These are phyloP conservation scores for Pythium chondricola DNA, from an alignment of 352 stramenopile species.

Conservation along the genomic window DNA sequence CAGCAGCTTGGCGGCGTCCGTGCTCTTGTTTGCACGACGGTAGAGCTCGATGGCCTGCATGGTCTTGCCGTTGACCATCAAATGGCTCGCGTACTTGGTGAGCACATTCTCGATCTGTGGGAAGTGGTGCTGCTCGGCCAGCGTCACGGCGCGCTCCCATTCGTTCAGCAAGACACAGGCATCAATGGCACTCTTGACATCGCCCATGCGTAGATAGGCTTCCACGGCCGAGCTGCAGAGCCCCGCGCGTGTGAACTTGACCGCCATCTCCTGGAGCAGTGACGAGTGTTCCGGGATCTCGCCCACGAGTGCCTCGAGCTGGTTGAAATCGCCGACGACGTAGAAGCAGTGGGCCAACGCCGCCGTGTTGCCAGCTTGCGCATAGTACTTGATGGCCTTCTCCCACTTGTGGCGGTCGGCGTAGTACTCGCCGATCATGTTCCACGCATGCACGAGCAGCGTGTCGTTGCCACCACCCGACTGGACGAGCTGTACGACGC, in stretches of 20 bases:
- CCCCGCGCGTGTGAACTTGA: constrained; percentile 85
- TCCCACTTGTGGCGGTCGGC: constrained; percentile 88
- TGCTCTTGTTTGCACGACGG: constrained; percentile 88
- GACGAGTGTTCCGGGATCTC: constrained; percentile 77
- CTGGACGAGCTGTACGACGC: constrained; percentile 84
- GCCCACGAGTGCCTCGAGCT: constrained; percentile 79
- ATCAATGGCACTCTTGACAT: constrained; percentile 91
- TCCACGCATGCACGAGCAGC: constrained; percentile 75
- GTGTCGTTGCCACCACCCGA: constrained; percentile 75
- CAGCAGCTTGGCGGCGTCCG: constrained; percentile 88
- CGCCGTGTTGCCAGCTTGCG: constrained; percentile 68
- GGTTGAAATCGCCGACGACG: constrained; percentile 82
- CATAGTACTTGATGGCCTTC: constrained; percentile 91
- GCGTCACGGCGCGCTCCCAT: constrained; percentile 86
- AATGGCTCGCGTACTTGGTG: constrained; percentile 82
- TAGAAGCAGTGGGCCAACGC: constrained; percentile 89
- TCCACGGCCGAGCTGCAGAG: constrained; percentile 79
- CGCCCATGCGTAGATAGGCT: constrained; percentile 83
- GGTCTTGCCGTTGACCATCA: constrained; percentile 83
- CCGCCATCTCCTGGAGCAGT: constrained; percentile 78
- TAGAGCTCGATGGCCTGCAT: constrained; percentile 91
- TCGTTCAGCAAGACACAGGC: constrained; percentile 91
- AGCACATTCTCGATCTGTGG: constrained; percentile 93
- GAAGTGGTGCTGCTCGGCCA: constrained; percentile 90
- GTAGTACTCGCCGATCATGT: constrained; percentile 91